Conservation (phyloP, 192 early-diverging fungal genomes). For the Entophlyctis luteolus region DNA sequence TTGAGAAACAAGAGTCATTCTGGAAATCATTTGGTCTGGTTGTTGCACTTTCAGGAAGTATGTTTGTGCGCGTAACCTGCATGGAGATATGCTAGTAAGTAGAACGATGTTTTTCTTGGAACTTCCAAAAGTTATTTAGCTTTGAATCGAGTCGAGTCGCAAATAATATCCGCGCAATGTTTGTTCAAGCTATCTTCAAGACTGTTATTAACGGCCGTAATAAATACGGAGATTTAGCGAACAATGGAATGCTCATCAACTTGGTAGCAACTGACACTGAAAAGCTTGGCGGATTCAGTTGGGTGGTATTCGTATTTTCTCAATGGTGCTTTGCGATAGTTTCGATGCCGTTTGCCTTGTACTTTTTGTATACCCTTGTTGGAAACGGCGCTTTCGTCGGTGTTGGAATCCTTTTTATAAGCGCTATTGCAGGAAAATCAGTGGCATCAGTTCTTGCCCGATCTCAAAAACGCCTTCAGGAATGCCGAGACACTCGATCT, state of each 20-base stretch:
- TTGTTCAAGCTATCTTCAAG: constrained; percentile 14
- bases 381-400: constrained; percentile 15
- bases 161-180: constrained; percentile 12
- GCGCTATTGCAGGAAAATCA: not conserved
- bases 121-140: not conserved
- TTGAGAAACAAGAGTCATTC: not conserved
- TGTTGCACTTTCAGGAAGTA: not conserved
- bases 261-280: constrained; percentile 18
- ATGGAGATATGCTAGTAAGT: constrained; percentile 20
- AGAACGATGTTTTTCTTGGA: not conserved
- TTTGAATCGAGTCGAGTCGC: constrained; percentile 16
- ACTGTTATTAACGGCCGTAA: not conserved
- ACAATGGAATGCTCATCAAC: not conserved
- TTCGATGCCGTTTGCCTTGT: constrained; percentile 15
- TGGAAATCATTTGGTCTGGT: not conserved
- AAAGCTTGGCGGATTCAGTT: constrained; percentile 13
- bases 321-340: constrained; percentile 16
- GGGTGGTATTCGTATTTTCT: constrained; percentile 7
- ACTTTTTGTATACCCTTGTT: constrained; percentile 10
- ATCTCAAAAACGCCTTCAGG: constrained; percentile 16
- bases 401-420: constrained; percentile 1
- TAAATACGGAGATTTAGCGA: too few relatives aligned
- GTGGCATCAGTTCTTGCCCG: not conserved
- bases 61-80: constrained; percentile 15
- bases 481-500: not conserved